These are phyloP conservation scores for Trametes cingulata DNA, from an alignment of 768 basidiomycete genomes.

Conservation along the genomic window DNA sequence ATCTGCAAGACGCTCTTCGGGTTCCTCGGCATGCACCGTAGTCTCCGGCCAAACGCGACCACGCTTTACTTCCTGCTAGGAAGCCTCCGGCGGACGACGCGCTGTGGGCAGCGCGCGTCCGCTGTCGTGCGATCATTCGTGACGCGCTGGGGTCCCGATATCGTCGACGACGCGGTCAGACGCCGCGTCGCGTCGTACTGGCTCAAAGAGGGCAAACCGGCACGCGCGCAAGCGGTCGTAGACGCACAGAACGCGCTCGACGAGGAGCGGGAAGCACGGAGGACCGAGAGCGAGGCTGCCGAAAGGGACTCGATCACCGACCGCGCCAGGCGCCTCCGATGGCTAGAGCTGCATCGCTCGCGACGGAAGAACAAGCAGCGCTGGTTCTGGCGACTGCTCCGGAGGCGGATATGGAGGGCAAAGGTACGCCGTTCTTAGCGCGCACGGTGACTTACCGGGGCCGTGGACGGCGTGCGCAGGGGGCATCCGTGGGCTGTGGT, in stretches of 20 bases:
- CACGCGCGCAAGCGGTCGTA: slow-evolving; percentile 8
- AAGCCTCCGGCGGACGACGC: slow-evolving; percentile 47
- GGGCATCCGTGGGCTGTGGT: not conserved
- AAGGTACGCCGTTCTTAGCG: slow-evolving; percentile 13
- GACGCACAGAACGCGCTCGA: slow-evolving; percentile 3
- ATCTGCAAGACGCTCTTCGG: slow-evolving; percentile 45
- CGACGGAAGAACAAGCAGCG: slow-evolving; percentile 10
- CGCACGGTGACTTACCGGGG: not conserved
- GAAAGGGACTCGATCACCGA: slow-evolving; percentile 1
- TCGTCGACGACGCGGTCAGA: slow-evolving; percentile 60
- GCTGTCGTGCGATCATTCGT: slow-evolving; percentile 47
- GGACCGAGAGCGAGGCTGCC: slow-evolving; percentile 11
- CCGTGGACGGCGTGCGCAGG: not conserved
- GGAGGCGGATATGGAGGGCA: slow-evolving; percentile 17
- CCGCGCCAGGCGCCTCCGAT: not conserved
- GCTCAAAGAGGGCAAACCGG: slow-evolving; percentile 47
- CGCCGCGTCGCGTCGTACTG: slow-evolving; percentile 60
- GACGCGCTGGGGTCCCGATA: slow-evolving; percentile 53
- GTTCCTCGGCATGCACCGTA: slow-evolving; percentile 48
- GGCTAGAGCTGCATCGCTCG: slow-evolving; percentile 7
- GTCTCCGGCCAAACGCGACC: slow-evolving; percentile 54
- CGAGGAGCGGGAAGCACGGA: slow-evolving; percentile 9
- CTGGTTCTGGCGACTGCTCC: slow-evolving; percentile 23
- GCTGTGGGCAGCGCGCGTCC: slow-evolving; percentile 57
- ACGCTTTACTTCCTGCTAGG: slow-evolving; percentile 62